Conservation (phyloP, 192 early-diverging fungal genomes). For the Coemansia sp. region DNA sequence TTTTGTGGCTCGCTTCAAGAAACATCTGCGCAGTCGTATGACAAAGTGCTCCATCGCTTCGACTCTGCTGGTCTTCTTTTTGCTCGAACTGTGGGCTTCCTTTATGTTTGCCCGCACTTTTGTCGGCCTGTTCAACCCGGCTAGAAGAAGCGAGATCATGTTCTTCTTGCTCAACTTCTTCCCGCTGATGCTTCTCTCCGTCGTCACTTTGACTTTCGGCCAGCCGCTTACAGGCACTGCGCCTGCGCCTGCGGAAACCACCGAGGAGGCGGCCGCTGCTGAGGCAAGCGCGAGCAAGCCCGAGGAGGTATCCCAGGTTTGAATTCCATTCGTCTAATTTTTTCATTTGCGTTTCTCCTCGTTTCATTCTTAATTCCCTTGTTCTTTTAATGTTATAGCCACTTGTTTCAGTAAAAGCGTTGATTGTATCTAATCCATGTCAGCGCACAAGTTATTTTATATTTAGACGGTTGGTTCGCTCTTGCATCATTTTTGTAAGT, state of each 20-base stretch:
- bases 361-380: no score
- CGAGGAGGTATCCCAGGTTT: not conserved
- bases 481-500: no score
- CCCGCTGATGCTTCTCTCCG: constrained; percentile 4
- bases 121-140: not conserved
- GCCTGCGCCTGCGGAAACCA: not conserved
- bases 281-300: not conserved
- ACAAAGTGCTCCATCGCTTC: not conserved
- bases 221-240: constrained; percentile 1
- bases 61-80: not conserved
- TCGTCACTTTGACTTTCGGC: not conserved
- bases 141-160: constrained; percentile 6
- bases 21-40: not conserved
- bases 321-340: not conserved
- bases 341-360: no score
- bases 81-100: constrained; percentile 11
- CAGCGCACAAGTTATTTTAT: no score
- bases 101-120: constrained; percentile 12
- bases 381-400: no score
- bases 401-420: no score
- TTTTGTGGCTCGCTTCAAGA: not conserved
- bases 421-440: no score
- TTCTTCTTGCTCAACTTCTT: constrained; percentile 19
- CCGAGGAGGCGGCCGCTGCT: not conserved
- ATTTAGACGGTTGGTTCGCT: no score